These are phyloP conservation scores for Solanum raphanifolium DNA, from an alignment of 257 asterid genomes.

Conservation along the genomic window DNA sequence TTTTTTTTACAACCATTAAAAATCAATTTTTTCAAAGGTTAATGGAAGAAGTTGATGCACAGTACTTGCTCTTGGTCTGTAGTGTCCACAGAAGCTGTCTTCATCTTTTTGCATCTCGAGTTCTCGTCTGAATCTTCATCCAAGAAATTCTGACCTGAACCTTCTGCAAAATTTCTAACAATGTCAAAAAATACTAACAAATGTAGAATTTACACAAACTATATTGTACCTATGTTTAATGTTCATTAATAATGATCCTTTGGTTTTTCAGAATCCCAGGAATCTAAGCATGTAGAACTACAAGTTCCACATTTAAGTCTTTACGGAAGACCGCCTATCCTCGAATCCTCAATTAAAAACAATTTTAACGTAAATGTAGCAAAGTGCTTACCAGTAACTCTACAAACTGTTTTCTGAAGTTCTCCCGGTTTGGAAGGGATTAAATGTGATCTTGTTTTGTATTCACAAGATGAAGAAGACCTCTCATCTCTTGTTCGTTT, in stretches of 20 bases:
- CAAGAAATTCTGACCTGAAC: conserved; percentile 29
- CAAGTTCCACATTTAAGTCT: neutral
- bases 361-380: neutral
- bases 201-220: neutral
- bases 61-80: conserved; percentile 5
- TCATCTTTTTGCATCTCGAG: conserved; percentile 13
- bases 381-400: conserved; percentile 4
- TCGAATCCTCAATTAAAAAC: neutral
- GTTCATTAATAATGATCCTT: neutral
- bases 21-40: neutral
- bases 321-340: neutral
- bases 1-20: neutral
- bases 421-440: neutral
- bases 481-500: conserved; percentile 16
- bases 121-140: conserved; percentile 8
- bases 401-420: conserved; percentile 7
- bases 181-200: neutral
- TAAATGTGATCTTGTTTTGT: conserved; percentile 11
- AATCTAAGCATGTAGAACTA: neutral
- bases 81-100: conserved; percentile 4
- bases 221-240: neutral
- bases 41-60: neutral
- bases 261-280: neutral
- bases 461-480: conserved; percentile 10
- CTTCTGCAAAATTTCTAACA: conserved; percentile 12